These are phyloP conservation scores for Solanum lignicaule DNA, from an alignment of 257 asterid genomes.

Conservation along the genomic window DNA sequence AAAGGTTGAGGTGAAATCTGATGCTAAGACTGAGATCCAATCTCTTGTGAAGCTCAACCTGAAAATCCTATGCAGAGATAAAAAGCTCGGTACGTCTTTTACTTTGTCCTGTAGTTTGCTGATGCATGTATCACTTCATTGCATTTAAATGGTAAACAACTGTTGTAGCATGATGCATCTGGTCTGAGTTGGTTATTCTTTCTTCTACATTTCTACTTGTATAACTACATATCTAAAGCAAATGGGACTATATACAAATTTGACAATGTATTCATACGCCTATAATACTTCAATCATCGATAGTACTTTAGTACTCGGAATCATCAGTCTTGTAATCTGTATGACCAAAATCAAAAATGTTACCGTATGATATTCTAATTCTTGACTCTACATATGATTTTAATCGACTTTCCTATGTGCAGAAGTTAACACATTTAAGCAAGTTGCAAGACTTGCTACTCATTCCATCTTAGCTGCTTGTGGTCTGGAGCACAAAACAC, in stretches of 20 bases:
- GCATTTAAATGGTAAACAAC: not conserved
- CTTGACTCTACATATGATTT: not conserved
- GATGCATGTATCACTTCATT: not conserved
- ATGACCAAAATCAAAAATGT: not conserved
- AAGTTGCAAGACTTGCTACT: conserved; percentile 61
- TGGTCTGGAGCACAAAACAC: conserved; percentile 41
- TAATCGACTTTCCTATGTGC: conserved; percentile 4
- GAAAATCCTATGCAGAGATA: conserved; percentile 35
- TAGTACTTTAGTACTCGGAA: not conserved
- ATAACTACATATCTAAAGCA: not conserved
- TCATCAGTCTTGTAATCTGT: not conserved
- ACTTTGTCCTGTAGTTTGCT: not conserved
- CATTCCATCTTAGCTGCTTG: conserved; percentile 60
- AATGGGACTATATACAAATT: not conserved
- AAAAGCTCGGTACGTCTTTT: conserved; percentile 41
- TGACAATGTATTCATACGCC: not conserved
- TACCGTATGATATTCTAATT: not conserved
- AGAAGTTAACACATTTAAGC: conserved; percentile 45
- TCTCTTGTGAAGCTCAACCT: conserved; percentile 74
- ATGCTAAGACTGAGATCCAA: conserved; percentile 63
- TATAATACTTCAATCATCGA: not conserved
- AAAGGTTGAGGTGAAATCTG: conserved; percentile 14
- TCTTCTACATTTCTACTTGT: not conserved
- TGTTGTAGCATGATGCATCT: not conserved
- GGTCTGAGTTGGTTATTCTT: not conserved